Evolutionary conservation across 352 stramenopile genomes (phyloP), one percentile per base, ranked within the genome.

Genomic region (Pythium coloratum): DNA sequence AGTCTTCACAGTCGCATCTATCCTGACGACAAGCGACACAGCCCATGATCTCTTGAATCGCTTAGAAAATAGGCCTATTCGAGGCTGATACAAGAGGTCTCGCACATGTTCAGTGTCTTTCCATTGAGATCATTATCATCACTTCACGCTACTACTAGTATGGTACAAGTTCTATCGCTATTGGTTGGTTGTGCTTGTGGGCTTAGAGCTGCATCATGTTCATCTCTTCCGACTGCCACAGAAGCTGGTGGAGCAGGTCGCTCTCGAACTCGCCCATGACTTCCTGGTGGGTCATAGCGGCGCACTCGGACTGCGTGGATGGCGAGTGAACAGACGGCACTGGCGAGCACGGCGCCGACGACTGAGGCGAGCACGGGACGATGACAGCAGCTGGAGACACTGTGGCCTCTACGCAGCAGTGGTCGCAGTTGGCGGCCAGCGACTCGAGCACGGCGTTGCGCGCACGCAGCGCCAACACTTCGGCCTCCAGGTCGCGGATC

Each of bases 361-460:
- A 49, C 42, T 66, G 58, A 30, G 61, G 58, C 13, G 60, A 65
- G 47, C 24, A 59, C 26, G 51, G 7, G 44, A 42, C 55, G 47
- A 28, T 6, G 20, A 49, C 5, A 10, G 14, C 14, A 18, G 16
- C 16, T 18, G 46, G 30, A 13, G 61, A 51, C 18, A 55, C 55
- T 2, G 49, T 59, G 18, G 16, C 46, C 9, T 62, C 59, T 4
- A 18, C 26, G 6, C 56, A 61, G 62, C 79, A 88, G 13, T 76
- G 60, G 9, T 50, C 36, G 60, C 73, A 82, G 44, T 55, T 60
- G 5, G 69, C 66, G 24, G 67, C 55, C 2, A 78, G 53, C 16
- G 50, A 61, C 62, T 88, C 76, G 18, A 88, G 66, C 26, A 64
- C 54, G 53, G 79, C 69, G 54, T 71, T 76, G 60, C 76, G 78